Evolutionary conservation across 345 rosid species (phyloP), one percentile per base, ranked within the genome.

Genomic region (Hevea brasiliensis): DNA sequence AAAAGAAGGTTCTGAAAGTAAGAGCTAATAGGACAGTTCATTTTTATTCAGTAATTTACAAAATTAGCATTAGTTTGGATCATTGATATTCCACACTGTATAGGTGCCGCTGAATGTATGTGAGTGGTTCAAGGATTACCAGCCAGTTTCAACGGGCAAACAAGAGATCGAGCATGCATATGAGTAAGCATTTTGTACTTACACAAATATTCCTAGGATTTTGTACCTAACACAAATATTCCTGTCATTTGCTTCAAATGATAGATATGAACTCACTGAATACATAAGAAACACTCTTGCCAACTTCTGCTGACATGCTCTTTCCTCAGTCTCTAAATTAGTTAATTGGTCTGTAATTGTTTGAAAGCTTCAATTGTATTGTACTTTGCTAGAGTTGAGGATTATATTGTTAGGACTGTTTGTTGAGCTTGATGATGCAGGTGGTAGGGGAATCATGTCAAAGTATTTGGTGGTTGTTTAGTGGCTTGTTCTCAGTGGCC

Each of bases 151-250:
- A 26, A 82, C 91, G 0, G 98, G 98, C 79, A 95, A 90, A 71
- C 99, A 91, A 82, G 99, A 96, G 87, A 85, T 88, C 6, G 98
- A 96, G 74, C 93, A 93, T 69, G 97, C 98, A 44, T 96, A 96
- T 23, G 98, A 91, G 99, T 96, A 90, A 88, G 92, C 69, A 54
- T 57, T 66, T 58, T 20, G 65, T 12, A 32, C 37, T 32, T 32
- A 4, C 71, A 44, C 56, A 70, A 29, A 18, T 72, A 8, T 20
- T 48, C 35, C 35, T 12, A 13, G 37, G 4, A 32, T 32, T 32
- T 2, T 61, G 20, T 68, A 10, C n/a, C n/a, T n/a, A n/a, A n/a
- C 71, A 44, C 57, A 70, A 29, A 18, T 72, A 8, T 11, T 48
- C 35, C 20, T 12, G 14, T 59, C 20, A 4, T 12, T 59, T 59